A percentile compares a stretch with the other conserved stretches of the same genome.
phyloP scores from a whole-genome alignment of 331 rosid genomes.

The Prunus yedoensis region DNA sequence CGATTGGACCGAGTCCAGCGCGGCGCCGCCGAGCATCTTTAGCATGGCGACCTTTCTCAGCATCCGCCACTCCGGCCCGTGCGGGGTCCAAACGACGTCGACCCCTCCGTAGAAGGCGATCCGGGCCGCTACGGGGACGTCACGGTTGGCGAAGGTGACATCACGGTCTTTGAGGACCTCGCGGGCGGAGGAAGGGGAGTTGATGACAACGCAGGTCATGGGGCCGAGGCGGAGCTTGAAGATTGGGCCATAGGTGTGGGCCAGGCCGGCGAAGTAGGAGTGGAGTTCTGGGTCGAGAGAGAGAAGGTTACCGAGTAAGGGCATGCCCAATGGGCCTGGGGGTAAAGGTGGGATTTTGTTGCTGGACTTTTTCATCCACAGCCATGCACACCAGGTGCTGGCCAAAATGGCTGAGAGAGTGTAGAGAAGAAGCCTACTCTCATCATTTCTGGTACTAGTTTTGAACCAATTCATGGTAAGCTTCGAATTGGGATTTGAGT shows the following conservation, averaged over 20 bases:
- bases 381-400: constrained; percentile 12
- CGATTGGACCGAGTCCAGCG: constrained; percentile 57
- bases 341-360: constrained; percentile 31
- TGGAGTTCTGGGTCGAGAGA: constrained; percentile 74
- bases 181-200: constrained; percentile 56
- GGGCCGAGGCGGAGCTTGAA: constrained; percentile 57
- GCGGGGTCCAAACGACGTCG: constrained; percentile 66
- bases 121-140: constrained; percentile 50
- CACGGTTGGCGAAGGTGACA: constrained; percentile 69
- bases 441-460: too few species aligned
- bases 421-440: too few species aligned
- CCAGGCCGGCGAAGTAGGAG: constrained; percentile 49
- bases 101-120: constrained; percentile 43
- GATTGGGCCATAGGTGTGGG: constrained; percentile 56
- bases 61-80: constrained; percentile 84
- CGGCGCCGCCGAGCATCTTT: constrained; percentile 69
- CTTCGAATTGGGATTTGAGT: too few species aligned
- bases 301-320: constrained; percentile 67
- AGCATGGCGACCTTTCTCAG: constrained; percentile 55
- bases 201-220: constrained; percentile 45
- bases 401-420: too few species aligned
- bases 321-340: constrained; percentile 70
- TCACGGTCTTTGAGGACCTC: constrained; percentile 65
- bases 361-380: constrained; percentile 11
- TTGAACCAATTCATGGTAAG: too few species aligned